phyloP scores from a whole-genome alignment of 1,284 basidiomycete species.

The Puccinia triticina region DNA sequence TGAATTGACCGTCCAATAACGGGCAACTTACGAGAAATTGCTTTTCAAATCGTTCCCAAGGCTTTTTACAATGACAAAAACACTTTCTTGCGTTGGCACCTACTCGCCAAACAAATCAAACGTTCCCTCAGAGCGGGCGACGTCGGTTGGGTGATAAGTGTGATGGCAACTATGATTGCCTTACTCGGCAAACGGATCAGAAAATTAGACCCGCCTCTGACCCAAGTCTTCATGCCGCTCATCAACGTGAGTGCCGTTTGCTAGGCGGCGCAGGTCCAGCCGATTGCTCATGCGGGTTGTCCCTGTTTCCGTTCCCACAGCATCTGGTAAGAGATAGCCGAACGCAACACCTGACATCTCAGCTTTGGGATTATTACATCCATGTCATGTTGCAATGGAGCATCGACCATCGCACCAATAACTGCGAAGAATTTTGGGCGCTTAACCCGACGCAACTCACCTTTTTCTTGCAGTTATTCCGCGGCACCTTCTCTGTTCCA shows the following conservation, averaged over 20 bases:
- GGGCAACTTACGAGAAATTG: neutral
- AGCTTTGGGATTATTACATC: conserved; percentile 50
- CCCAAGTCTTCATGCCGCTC: conserved; percentile 20
- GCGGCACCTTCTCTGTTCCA: conserved; percentile 23
- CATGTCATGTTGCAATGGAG: conserved; percentile 42
- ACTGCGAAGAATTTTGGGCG: conserved; percentile 35
- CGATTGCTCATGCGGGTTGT: neutral
- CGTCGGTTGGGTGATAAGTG: conserved; percentile 40
- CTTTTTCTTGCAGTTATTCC: conserved; percentile 37
- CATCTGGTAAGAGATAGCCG: conserved; percentile 25
- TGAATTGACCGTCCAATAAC: neutral
- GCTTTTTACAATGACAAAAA: conserved; percentile 36
- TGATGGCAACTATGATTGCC: conserved; percentile 49
- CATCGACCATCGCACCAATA: neutral
- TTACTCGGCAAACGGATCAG: conserved; percentile 40
- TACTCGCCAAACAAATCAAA: conserved; percentile 27
- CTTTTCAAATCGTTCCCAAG: neutral
- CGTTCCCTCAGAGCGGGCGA: conserved; percentile 33
- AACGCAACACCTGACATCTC: conserved; percentile 24
- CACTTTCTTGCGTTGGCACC: conserved; percentile 15
- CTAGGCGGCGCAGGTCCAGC: neutral
- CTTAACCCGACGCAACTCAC: conserved; percentile 26
- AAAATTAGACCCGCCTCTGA: conserved; percentile 39
- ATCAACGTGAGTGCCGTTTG: conserved; percentile 34
- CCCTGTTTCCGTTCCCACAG: conserved; percentile 11